Conservation (phyloP, 768 basidiomycete genomes). For the Termitomyces bulborhizus region DNA sequence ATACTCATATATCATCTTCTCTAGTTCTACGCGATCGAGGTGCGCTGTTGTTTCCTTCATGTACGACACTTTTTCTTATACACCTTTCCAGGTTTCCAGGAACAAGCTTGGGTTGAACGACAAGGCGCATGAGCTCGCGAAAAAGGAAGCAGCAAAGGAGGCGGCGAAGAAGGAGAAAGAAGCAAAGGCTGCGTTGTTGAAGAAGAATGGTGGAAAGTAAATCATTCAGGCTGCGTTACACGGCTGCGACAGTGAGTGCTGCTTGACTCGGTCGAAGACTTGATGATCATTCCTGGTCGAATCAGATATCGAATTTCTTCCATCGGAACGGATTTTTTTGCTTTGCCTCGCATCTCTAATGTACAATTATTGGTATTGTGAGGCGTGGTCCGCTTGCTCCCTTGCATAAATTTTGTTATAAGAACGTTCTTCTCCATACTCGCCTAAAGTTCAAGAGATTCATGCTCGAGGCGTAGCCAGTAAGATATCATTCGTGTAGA, state of each 20-base stretch:
- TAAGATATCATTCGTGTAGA: no score
- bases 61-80: neutral
- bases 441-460: neutral
- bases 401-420: neutral
- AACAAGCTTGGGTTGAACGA: constrained; percentile 92
- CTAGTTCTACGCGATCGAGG: constrained; percentile 92
- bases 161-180: constrained; percentile 51
- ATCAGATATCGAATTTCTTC: neutral
- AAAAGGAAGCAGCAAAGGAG: constrained; percentile 62
- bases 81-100: constrained; percentile 67
- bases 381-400: neutral
- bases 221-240: neutral
- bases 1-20: neutral
- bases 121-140: constrained; percentile 73
- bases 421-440: neutral
- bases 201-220: constrained; percentile 19
- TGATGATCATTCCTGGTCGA: neutral
- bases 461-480: no score
- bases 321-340: neutral
- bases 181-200: constrained; percentile 25
- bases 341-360: neutral
- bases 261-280: neutral
- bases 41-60: constrained; percentile 17
- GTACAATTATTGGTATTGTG: neutral
- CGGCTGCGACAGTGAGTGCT: neutral